A percentile compares a stretch with the other conserved stretches of the same genome.
Conservation (phyloP, 75 land plant species). For the Sequoiadendron giganteum region DNA sequence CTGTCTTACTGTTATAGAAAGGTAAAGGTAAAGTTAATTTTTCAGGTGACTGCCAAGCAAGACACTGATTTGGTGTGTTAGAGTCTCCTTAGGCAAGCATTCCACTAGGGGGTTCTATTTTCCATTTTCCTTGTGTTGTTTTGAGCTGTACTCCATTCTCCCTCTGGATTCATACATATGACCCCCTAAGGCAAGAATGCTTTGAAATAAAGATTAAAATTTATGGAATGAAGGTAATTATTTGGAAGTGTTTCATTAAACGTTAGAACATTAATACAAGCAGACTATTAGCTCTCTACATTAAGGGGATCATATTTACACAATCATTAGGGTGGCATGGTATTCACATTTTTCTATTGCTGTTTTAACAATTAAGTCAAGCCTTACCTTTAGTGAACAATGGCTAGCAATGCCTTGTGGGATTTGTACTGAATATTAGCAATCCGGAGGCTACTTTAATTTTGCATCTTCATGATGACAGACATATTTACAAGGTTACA, state of each 20-base stretch:
- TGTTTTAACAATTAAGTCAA: not conserved
- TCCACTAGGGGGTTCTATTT: no score
- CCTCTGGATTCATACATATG: not conserved
- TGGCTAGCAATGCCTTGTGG: not conserved
- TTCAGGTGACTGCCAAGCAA: no score
- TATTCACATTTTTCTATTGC: not conserved
- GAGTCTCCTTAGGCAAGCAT: no score
- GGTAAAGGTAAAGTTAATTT: no score
- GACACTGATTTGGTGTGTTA: no score
- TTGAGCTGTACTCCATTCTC: no score
- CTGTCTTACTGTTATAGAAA: not conserved
- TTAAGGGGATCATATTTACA: not conserved
- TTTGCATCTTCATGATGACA: not conserved
- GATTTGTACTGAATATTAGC: not conserved
- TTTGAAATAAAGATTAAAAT: not conserved
- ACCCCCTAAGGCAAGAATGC: not conserved
- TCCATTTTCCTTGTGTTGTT: no score
- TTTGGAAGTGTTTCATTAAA: not conserved
- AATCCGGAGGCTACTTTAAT: not conserved
- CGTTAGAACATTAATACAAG: not conserved
- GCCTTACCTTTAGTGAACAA: not conserved
- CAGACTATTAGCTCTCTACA: not conserved
- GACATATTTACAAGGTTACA: not conserved
- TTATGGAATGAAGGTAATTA: not conserved
- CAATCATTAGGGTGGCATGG: not conserved